Conservation (phyloP, 1,139 yeast species). For the Meyerozyma sp. region DNA sequence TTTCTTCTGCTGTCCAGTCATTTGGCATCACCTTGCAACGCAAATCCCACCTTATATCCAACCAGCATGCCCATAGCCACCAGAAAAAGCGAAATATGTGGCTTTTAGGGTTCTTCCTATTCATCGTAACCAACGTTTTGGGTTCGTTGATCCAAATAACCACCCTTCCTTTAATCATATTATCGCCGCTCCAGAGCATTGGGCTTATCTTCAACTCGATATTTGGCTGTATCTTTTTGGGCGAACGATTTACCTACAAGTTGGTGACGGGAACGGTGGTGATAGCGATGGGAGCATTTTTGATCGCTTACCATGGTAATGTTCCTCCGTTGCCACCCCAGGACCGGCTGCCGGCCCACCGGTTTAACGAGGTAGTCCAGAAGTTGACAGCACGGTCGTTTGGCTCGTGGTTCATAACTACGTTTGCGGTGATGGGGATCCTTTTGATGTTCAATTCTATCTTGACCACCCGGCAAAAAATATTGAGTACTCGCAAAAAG, state of each 20-base stretch:
- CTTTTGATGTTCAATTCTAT: constrained; percentile 20
- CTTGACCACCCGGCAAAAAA: constrained; percentile 2
- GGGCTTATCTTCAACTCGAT: constrained; percentile 80
- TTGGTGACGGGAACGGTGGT: constrained; percentile 63
- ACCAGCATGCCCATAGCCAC: constrained; percentile 22
- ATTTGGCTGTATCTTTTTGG: constrained; percentile 61
- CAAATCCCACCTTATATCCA: constrained; percentile 56
- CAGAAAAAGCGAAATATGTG: constrained; percentile 58
- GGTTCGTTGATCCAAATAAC: constrained; percentile 84
- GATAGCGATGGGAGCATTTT: constrained; percentile 69
- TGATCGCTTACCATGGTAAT: constrained; percentile 72
- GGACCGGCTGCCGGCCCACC: constrained; percentile 16
- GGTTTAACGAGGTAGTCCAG: constrained; percentile 22
- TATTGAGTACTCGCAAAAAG: constrained; percentile 4
- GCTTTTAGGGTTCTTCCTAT: constrained; percentile 69
- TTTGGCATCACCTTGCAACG: constrained; percentile 81
- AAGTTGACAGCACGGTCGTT: constrained; percentile 25
- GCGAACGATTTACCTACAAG: constrained; percentile 59
- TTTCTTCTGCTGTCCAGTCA: constrained; percentile 79
- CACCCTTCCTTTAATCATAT: constrained; percentile 72
- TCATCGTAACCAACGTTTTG: constrained; percentile 67
- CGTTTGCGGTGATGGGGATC: constrained; percentile 24
- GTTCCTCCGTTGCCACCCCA: constrained; percentile 13
- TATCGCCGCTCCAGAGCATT: constrained; percentile 81
- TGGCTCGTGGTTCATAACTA: constrained; percentile 33